phyloP scores from a whole-genome alignment of 2,329 filamentous ascomycete genomes.

The Incumbomyces delicatus region DNA sequence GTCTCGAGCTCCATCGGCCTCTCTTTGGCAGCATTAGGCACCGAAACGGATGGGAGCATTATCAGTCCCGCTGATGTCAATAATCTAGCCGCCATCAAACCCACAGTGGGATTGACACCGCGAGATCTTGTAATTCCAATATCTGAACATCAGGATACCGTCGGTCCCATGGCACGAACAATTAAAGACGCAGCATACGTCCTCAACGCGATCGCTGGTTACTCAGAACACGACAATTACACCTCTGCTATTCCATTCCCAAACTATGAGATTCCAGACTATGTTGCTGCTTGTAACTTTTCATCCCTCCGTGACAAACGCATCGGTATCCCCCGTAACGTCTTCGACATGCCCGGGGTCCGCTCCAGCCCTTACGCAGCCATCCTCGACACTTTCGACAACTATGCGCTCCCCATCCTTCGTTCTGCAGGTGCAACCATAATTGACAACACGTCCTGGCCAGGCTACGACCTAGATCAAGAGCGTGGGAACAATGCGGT shows the following conservation, averaged over 20 bases:
- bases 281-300: conserved; percentile 48
- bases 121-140: conserved; percentile 56
- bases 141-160: conserved; percentile 25
- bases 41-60: conserved; percentile 58
- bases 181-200: conserved; percentile 51
- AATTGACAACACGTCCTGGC: conserved; percentile 52
- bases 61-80: conserved; percentile 45
- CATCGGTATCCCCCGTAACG: conserved; percentile 55
- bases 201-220: conserved; percentile 49
- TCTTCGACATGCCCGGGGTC: conserved; percentile 33
- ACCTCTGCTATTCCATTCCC: conserved; percentile 49
- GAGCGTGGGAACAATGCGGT: conserved; percentile 30
- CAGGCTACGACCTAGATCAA: conserved; percentile 33
- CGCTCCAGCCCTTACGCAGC: conserved; percentile 27
- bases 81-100: conserved; percentile 59
- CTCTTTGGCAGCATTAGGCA: conserved; percentile 49
- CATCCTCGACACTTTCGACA: conserved; percentile 46
- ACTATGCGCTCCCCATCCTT: conserved; percentile 41
- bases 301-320: conserved; percentile 46
- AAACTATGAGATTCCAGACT: conserved; percentile 43
- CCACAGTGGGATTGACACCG: conserved; percentile 56
- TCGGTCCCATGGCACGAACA: conserved; percentile 47
- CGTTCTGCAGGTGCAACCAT: conserved; percentile 48
- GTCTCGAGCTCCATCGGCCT: conserved; percentile 52
- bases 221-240: conserved; percentile 47